Conservation (phyloP, 2,329 filamentous ascomycete species). For the Penicillium sp. region DNA sequence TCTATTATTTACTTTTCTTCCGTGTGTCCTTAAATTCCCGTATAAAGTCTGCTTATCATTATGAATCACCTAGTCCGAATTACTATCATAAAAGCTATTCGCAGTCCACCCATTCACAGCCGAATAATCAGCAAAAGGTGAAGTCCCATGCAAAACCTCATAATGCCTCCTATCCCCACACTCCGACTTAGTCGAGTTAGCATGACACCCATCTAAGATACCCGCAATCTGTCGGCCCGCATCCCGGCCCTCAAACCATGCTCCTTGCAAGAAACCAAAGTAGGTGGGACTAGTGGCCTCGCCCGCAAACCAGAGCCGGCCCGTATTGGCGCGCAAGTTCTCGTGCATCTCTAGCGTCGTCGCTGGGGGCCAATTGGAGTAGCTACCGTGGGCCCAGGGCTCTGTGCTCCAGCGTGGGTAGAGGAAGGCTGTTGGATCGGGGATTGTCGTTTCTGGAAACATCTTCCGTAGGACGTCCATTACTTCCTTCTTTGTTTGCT, state of each 20-base stretch:
- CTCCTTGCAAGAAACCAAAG: slow-evolving; percentile 66
- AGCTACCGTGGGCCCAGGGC: slow-evolving; percentile 59
- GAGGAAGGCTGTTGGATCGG: slow-evolving; percentile 60
- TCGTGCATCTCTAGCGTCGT: slow-evolving; percentile 66
- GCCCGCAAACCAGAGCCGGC: slow-evolving; percentile 64
- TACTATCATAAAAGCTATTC: slow-evolving; percentile 28
- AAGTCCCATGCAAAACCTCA: slow-evolving; percentile 31
- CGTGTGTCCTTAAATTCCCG: too few species aligned
- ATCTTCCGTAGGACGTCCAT: slow-evolving; percentile 61
- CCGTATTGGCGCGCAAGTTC: slow-evolving; percentile 66
- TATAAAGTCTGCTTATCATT: too few species aligned
- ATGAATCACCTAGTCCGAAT: slow-evolving; percentile 12
- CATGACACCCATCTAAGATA: slow-evolving; percentile 23
- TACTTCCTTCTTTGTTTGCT: slow-evolving; percentile 57
- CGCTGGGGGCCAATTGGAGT: slow-evolving; percentile 67
- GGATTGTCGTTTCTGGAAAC: slow-evolving; percentile 59
- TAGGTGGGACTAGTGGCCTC: slow-evolving; percentile 64
- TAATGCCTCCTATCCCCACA: slow-evolving; percentile 28
- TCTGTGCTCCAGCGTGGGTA: slow-evolving; percentile 60
- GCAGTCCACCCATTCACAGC: slow-evolving; percentile 31
- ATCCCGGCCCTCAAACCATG: slow-evolving; percentile 58
- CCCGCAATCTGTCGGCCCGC: slow-evolving; percentile 43
- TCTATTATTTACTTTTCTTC: neutral
- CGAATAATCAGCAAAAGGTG: slow-evolving; percentile 29
- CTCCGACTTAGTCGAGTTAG: slow-evolving; percentile 13